phyloP scores from a whole-genome alignment of 768 basidiomycete genomes.

The Podaxis sp. region DNA sequence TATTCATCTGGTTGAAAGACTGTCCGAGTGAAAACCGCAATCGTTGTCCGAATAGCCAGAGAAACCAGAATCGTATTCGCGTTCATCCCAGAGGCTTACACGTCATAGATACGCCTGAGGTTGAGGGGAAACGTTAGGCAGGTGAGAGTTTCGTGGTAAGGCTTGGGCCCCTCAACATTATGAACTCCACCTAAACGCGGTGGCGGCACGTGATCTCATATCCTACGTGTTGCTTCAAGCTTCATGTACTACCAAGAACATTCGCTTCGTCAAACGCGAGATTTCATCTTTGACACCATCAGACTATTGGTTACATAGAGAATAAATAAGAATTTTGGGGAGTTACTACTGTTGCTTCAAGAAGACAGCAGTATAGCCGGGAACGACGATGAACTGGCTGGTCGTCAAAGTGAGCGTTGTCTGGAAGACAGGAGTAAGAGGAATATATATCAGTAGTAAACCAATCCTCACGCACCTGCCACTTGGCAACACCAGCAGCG shows the following conservation, averaged over 20 bases:
- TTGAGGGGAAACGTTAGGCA: not conserved
- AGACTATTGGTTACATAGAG: not conserved
- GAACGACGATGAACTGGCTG: conserved; percentile 33
- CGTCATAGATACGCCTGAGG: not conserved
- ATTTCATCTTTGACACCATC: not conserved
- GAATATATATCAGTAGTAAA: not conserved
- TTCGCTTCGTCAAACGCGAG: not conserved
- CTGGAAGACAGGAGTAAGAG: conserved; percentile 14
- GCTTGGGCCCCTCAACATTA: not conserved
- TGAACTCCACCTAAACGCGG: not conserved
- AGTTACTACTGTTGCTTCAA: conserved; percentile 23
- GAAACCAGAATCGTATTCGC: conserved; percentile 21
- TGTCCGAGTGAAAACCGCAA: conserved; percentile 74
- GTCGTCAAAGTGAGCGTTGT: conserved; percentile 29
- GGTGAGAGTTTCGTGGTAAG: not conserved
- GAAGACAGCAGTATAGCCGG: conserved; percentile 31
- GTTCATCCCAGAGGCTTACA: not conserved
- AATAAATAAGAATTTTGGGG: not conserved
- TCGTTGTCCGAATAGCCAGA: conserved; percentile 50
- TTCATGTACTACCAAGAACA: not conserved
- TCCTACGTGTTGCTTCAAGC: not conserved
- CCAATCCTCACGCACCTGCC: conserved; percentile 41
- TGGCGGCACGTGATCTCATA: not conserved
- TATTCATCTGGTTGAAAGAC: conserved; percentile 98
- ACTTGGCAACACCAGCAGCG: conserved; percentile 51